Conservation (phyloP, 1,284 basidiomycete genomes). For the Moniliophthora roreri region DNA sequence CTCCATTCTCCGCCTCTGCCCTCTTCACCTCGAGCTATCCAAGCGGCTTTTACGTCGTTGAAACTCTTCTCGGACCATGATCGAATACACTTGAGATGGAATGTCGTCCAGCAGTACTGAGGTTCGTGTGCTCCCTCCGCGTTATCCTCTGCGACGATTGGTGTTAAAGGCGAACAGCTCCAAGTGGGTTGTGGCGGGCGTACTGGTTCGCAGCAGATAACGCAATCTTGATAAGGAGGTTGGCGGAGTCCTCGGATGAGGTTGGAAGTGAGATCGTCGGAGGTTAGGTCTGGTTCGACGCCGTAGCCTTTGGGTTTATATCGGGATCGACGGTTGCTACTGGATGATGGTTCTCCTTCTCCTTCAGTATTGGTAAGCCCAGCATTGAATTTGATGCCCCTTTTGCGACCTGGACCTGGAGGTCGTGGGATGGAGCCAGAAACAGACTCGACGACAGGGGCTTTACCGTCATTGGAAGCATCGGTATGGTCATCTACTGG, state of each 20-base stretch:
- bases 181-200: conserved; percentile 73
- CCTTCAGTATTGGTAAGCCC: conserved; percentile 21
- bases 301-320: not conserved
- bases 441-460: too few relatives aligned
- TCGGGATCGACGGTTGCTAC: not conserved
- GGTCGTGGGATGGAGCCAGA: too few relatives aligned
- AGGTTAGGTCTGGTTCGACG: conserved; percentile 4
- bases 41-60: conserved; percentile 75
- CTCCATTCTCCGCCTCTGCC: conserved; percentile 74
- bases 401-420: conserved; percentile 12
- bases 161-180: conserved; percentile 70
- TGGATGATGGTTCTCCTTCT: not conserved
- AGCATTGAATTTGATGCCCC: conserved; percentile 23
- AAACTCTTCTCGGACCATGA: conserved; percentile 81
- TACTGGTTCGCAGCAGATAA: conserved; percentile 77
- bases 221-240: conserved; percentile 74
- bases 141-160: conserved; percentile 34
- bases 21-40: conserved; percentile 67
- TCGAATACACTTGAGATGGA: conserved; percentile 80
- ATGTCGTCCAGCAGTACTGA: conserved; percentile 82
- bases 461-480: too few relatives aligned
- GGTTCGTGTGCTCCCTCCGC: conserved; percentile 21
- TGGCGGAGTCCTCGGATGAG: conserved; percentile 63
- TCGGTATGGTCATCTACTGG: too few relatives aligned
- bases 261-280: conserved; percentile 68